A percentile compares a stretch with the other conserved stretches of the same genome.
Conservation (phyloP, 2,329 filamentous ascomycete species). For the Cadophora sp. region DNA sequence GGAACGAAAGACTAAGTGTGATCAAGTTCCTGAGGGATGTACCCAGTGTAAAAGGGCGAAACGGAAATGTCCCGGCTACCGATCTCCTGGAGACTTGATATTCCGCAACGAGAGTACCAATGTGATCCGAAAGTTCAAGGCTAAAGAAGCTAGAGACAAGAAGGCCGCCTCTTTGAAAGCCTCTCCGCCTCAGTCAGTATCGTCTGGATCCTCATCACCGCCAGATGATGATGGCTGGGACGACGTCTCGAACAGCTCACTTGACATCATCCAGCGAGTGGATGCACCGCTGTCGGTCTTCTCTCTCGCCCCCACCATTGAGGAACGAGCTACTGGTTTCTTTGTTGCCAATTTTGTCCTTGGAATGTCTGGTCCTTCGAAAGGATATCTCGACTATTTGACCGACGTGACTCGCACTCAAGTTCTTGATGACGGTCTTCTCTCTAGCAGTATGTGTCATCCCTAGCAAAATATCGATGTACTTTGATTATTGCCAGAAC, state of each 20-base stretch:
- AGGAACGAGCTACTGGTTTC: conserved; percentile 38
- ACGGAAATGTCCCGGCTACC: conserved; percentile 60
- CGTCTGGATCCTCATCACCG: conserved; percentile 1
- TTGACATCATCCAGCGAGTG: conserved; percentile 42
- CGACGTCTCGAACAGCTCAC: background rate
- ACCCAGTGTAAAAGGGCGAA: conserved; percentile 61
- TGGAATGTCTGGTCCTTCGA: conserved; percentile 47
- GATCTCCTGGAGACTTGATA: conserved; percentile 62
- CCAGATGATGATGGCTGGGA: conserved; percentile 3
- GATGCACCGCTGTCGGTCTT: conserved; percentile 43
- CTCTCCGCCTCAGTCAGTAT: background rate
- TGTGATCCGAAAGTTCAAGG: conserved; percentile 56
- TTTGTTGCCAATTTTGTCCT: conserved; percentile 44
- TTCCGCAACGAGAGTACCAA: conserved; percentile 63
- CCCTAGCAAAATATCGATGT: background rate
- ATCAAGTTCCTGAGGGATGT: conserved; percentile 57
- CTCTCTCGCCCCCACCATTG: conserved; percentile 42
- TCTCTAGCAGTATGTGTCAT: conserved; percentile 46
- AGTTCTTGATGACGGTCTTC: conserved; percentile 53
- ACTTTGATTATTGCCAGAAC: too few species aligned
- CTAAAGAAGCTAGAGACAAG: conserved; percentile 40
- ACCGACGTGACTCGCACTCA: conserved; percentile 54
- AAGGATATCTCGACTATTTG: conserved; percentile 60
- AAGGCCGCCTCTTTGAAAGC: conserved; percentile 15
- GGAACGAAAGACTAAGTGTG: conserved; percentile 62